Conservation (phyloP, 2,329 filamentous ascomycete genomes). For the Fusarium sp. region DNA sequence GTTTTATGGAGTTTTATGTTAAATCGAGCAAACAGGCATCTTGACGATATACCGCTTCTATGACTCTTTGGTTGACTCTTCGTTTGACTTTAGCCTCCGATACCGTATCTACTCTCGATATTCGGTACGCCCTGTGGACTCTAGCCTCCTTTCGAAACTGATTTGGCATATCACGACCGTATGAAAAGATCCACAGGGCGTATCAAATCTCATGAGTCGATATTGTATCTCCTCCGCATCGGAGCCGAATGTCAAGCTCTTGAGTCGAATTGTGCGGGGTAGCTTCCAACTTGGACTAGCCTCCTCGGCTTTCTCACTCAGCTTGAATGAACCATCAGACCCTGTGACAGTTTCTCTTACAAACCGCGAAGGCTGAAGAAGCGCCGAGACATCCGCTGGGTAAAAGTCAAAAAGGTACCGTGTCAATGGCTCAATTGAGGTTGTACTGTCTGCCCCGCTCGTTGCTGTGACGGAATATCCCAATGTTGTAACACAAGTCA, state of each 20-base stretch:
- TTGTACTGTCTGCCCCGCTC: slow-evolving; percentile 32
- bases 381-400: slow-evolving; percentile 16
- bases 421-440: slow-evolving; percentile 5
- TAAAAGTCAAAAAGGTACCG: not conserved
- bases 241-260: slow-evolving; percentile 12
- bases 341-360: slow-evolving; percentile 11
- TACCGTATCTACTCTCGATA: not conserved
- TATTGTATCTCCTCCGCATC: slow-evolving; percentile 3
- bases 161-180: too few relatives aligned
- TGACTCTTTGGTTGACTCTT: not conserved
- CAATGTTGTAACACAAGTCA: slow-evolving; percentile 16
- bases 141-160: too few relatives aligned
- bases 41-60: not conserved
- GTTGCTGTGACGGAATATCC: slow-evolving; percentile 12
- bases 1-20: slow-evolving; percentile 5
- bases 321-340: slow-evolving; percentile 5
- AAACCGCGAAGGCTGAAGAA: slow-evolving; percentile 11
- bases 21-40: slow-evolving; percentile 8
- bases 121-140: too few relatives aligned
- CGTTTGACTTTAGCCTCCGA: not conserved
- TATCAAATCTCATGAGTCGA: too few relatives aligned
- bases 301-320: slow-evolving; percentile 16
- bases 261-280: slow-evolving; percentile 27
- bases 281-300: slow-evolving; percentile 26
- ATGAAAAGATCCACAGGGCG: too few relatives aligned